A percentile compares a stretch with the other conserved stretches of the same genome.
These are phyloP conservation scores for Leishmania mexicana DNA, from an alignment of 208 protist species.

Conservation along the genomic window DNA sequence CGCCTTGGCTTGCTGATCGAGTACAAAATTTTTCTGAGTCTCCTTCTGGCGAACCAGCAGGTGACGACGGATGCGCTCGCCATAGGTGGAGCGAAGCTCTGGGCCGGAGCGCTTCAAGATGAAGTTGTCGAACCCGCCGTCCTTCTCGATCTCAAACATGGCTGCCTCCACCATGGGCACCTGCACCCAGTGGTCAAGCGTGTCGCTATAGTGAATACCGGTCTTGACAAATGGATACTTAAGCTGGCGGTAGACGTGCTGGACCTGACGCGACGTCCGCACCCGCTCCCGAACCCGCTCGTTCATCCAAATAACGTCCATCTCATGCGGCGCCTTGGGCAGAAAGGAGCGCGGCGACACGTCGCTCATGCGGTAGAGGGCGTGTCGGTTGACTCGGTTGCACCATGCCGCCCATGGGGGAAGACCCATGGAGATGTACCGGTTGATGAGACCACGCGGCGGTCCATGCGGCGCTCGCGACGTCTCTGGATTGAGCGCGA, in stretches of 20 bases:
- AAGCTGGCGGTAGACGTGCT: slow-evolving; percentile 90
- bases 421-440: slow-evolving; percentile 89
- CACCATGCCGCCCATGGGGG: slow-evolving; percentile 92
- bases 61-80: slow-evolving; percentile 87
- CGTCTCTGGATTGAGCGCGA: slow-evolving; percentile 86
- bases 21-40: slow-evolving; percentile 91
- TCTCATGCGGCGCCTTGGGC: slow-evolving; percentile 81
- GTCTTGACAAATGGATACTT: slow-evolving; percentile 92
- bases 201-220: slow-evolving; percentile 88
- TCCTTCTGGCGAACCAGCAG: slow-evolving; percentile 90
- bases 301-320: slow-evolving; percentile 93
- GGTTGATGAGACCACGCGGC: slow-evolving; percentile 87
- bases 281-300: slow-evolving; percentile 89
- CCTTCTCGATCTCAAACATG: slow-evolving; percentile 88
- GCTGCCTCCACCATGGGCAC: slow-evolving; percentile 91
- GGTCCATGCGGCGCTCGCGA: slow-evolving; percentile 79
- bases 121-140: slow-evolving; percentile 92
- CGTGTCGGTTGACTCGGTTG: slow-evolving; percentile 81
- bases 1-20: slow-evolving; percentile 75
- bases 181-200: slow-evolving; percentile 92
- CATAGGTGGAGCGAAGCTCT: slow-evolving; percentile 89
- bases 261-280: slow-evolving; percentile 84
- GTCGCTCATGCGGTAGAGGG: slow-evolving; percentile 88
- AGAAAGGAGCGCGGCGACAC: slow-evolving; percentile 74
- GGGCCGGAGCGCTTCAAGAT: slow-evolving; percentile 80